Percentiles rank a stretch among this genome's conserved stretches.
phyloP scores from a whole-genome alignment of 2,329 filamentous ascomycete genomes.

The Aspergillus terreus region DNA sequence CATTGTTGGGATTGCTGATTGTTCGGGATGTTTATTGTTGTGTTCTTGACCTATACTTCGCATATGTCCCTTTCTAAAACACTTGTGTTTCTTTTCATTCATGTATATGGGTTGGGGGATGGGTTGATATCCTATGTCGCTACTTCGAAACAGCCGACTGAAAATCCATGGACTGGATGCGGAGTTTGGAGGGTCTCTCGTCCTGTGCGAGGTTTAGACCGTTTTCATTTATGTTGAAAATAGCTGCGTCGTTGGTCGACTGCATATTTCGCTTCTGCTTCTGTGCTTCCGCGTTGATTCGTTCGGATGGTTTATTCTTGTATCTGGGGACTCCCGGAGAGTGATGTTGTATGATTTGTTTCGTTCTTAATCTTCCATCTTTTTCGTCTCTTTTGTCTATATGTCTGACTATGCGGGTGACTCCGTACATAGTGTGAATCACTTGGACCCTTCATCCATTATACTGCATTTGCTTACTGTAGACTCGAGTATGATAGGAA shows the following conservation, averaged over 20 bases:
- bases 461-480: too few relatives aligned
- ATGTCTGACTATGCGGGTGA: constrained; percentile 4
- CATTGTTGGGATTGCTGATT: constrained; percentile 39
- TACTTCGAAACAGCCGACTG: constrained; percentile 26
- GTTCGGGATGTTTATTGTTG: constrained; percentile 27
- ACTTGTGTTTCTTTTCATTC: constrained; percentile 21
- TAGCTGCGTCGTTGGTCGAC: constrained; percentile 16
- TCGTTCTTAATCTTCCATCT: constrained; percentile 10
- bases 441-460: constrained; percentile 1
- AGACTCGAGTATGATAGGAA: too few relatives aligned
- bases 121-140: constrained; percentile 30
- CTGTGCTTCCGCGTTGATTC: constrained; percentile 22
- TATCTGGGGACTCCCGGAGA: constrained; percentile 19
- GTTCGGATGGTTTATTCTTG: constrained; percentile 21
- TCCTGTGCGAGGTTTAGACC: constrained; percentile 28
- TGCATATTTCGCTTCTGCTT: constrained; percentile 14
- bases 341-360: constrained; percentile 17
- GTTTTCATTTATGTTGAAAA: constrained; percentile 22
- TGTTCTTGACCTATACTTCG: constrained; percentile 17
- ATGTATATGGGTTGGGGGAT: constrained; percentile 33
- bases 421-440: constrained; percentile 15
- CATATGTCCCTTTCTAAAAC: constrained; percentile 23
- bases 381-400: constrained; percentile 17
- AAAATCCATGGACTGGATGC: constrained; percentile 36
- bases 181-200: constrained; percentile 35